These are phyloP conservation scores for Zygosaccharomyces sapae DNA, from an alignment of 1,139 yeast genomes.

Conservation along the genomic window DNA sequence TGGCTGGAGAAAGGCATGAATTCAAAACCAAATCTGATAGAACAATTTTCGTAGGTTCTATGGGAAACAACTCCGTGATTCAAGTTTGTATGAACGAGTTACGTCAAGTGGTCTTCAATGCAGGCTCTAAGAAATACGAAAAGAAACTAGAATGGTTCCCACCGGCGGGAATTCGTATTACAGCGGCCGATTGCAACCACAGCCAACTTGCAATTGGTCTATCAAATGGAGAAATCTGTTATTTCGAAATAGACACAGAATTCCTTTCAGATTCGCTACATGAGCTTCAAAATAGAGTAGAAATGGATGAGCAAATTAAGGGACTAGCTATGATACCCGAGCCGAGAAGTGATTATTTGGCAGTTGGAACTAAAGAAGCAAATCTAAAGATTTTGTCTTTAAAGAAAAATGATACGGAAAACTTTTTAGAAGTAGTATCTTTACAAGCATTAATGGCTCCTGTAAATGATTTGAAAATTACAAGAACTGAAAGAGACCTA, in stretches of 20 bases:
- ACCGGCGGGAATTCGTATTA: conserved; percentile 69
- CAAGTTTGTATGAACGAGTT: conserved; percentile 78
- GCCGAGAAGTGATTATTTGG: conserved; percentile 52
- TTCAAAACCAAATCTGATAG: conserved; percentile 49
- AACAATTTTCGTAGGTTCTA: conserved; percentile 67
- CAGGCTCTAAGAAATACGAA: conserved; percentile 18
- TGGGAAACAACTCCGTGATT: conserved; percentile 59
- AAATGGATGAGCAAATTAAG: conserved; percentile 50
- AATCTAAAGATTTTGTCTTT: conserved; percentile 69
- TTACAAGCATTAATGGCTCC: conserved; percentile 66
- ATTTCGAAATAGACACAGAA: conserved; percentile 67
- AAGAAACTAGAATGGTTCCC: conserved; percentile 68
- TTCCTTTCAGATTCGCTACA: conserved; percentile 54
- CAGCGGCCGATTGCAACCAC: conserved; percentile 57
- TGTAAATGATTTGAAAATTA: conserved; percentile 46
- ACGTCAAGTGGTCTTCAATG: conserved; percentile 49
- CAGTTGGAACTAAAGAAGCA: conserved; percentile 69
- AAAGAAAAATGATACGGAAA: conserved; percentile 43
- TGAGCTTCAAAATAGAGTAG: conserved; percentile 64
- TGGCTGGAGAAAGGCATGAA: conserved; percentile 58
- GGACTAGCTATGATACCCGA: conserved; percentile 54
- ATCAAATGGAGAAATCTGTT: conserved; percentile 70
- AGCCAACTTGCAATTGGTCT: conserved; percentile 68
- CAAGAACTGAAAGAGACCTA: conserved; percentile 20
- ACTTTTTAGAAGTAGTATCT: conserved; percentile 57